A percentile compares a stretch with the other conserved stretches of the same genome.
Conservation (phyloP, 345 rosid species). For the Gossypioides kirkii region DNA sequence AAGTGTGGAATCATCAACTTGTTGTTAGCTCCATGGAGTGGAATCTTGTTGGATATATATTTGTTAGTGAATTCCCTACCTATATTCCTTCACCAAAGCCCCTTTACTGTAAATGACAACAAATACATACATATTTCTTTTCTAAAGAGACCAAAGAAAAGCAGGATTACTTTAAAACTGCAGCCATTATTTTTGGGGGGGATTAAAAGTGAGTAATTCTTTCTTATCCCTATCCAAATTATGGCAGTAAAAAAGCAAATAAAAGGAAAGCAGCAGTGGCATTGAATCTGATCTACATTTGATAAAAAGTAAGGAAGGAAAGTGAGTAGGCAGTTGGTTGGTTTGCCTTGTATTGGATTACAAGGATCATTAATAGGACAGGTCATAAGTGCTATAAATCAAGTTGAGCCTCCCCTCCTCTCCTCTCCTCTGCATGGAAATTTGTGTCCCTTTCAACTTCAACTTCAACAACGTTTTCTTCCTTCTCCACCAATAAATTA, state of each 20-base stretch:
- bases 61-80: too few relatives aligned
- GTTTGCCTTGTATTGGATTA: background rate
- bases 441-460: background rate
- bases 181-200: too few relatives aligned
- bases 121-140: background rate
- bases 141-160: background rate
- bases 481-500: constrained; percentile 8
- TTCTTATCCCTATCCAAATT: background rate
- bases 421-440: constrained; percentile 7
- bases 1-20: background rate
- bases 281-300: background rate
- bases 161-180: too few relatives aligned
- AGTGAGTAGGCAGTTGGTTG: background rate
- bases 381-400: background rate
- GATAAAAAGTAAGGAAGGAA: background rate
- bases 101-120: background rate
- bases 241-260: background rate
- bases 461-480: background rate
- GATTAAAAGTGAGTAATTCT: background rate
- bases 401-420: background rate
- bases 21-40: background rate
- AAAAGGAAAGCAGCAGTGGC: background rate
- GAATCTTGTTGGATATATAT: too few relatives aligned
- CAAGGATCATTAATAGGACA: constrained; percentile 13
- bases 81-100: background rate